Base-by-base conservation (phyloP, 1,139 yeast species). In the Lodderomyces pseudojiufengensis region DNA sequence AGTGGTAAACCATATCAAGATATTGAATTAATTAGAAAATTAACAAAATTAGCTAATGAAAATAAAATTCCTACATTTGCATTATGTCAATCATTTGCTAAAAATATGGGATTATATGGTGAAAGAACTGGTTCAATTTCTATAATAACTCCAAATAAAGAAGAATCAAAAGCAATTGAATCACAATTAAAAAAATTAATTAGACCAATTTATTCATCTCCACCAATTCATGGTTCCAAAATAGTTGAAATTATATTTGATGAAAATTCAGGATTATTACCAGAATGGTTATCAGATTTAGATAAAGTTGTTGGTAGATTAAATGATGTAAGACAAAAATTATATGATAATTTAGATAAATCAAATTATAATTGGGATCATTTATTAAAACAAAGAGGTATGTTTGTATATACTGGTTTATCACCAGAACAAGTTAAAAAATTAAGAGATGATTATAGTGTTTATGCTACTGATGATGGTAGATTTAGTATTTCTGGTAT, bases 61-160 rank as follows among this genome's bases (percentile, higher is more conserved):
- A 74, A 73, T 40, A 61, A 65, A 48, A 55, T 75, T 40, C 57
- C 77, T 45, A 74, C 83, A 35, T 62, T 81, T 46, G 73, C 84
- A 36, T 69, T 86, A 42, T 84, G 95, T 59, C 96, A 87, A 65
- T 87, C 96, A 2, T 90, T 90, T 64, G 95, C 97, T 48, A 90
- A 90, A 66, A 90, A 90, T 70, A 85, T 92, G 92, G 98, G 98
- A 24, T 76, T 90, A 42, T 88, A 92, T 61, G 95, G 97, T 49
- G 96, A 92, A 69, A 80, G 97, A 61, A 88, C 88, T 32, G 97
- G 97, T 9, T 85, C 95, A n/a, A 69, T 90, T 36, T 83, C 86
- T 35, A 63, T 82, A 33, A 65, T 81, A 40, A 68, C 80, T 34
- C 66, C 70, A 42, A 59, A 65, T n/a, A 55, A 65, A 27, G 72